phyloP scores from a whole-genome alignment of 1,139 yeast genomes.

The Zygosaccharomyces pseudobailii region DNA sequence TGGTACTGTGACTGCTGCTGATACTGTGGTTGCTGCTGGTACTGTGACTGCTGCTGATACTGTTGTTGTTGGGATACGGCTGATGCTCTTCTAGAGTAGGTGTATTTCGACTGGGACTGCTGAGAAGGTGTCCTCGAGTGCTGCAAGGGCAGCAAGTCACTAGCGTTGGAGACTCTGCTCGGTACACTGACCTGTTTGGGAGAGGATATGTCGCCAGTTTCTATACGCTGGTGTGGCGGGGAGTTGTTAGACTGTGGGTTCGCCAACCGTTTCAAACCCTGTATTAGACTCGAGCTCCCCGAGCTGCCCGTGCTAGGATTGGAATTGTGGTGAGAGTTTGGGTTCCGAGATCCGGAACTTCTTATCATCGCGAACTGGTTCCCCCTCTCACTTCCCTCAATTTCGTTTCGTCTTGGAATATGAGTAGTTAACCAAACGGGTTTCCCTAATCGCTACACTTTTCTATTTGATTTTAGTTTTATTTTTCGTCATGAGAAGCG shows the following conservation, averaged over 20 bases:
- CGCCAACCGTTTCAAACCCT: slow-evolving; percentile 18
- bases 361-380: slow-evolving; percentile 8
- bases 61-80: slow-evolving; percentile 10
- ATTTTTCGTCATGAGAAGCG: neutral
- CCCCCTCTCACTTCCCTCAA: neutral
- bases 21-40: slow-evolving; percentile 15
- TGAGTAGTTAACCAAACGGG: neutral
- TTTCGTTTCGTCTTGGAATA: neutral
- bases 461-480: neutral
- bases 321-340: slow-evolving; percentile 4
- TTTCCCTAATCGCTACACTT: neutral
- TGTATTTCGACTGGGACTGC: slow-evolving; percentile 27
- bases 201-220: slow-evolving; percentile 19
- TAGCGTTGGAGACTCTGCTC: slow-evolving; percentile 16
- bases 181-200: slow-evolving; percentile 20
- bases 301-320: slow-evolving; percentile 16
- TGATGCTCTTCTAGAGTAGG: slow-evolving; percentile 30
- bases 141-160: slow-evolving; percentile 23
- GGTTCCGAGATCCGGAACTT: slow-evolving; percentile 11
- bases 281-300: slow-evolving; percentile 17
- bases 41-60: slow-evolving; percentile 9
- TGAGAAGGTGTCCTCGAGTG: slow-evolving; percentile 22
- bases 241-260: slow-evolving; percentile 8
- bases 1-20: slow-evolving; percentile 15
- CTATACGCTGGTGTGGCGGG: slow-evolving; percentile 8